These are phyloP conservation scores for Catenaria anguillulae DNA, from an alignment of 371 early-diverging fungal genomes.

Conservation along the genomic window DNA sequence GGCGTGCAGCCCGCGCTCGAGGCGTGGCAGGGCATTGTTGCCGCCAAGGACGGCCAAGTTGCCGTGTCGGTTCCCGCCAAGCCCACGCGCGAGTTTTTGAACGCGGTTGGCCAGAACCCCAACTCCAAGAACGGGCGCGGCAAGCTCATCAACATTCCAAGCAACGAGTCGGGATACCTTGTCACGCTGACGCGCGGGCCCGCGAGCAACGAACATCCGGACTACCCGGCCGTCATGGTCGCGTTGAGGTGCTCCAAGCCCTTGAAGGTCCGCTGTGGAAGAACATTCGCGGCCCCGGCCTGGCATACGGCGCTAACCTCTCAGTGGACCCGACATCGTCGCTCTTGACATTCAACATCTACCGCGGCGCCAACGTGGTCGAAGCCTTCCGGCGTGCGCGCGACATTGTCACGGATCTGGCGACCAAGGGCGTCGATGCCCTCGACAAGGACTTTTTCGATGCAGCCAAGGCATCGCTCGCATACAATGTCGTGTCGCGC, in stretches of 20 bases:
- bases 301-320: conserved; percentile 43
- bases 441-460: conserved; percentile 39
- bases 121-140: conserved; percentile 22
- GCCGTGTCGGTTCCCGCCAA: conserved; percentile 20
- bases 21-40: not conserved
- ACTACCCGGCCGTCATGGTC: conserved; percentile 18
- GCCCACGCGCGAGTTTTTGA: conserved; percentile 33
- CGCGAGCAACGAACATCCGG: not conserved
- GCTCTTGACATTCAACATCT: conserved; percentile 28
- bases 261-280: conserved; percentile 32
- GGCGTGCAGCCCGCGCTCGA: conserved; percentile 23
- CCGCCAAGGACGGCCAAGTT: conserved; percentile 8
- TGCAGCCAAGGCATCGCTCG: conserved; percentile 49
- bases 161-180: conserved; percentile 5
- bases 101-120: conserved; percentile 31
- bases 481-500: conserved; percentile 37
- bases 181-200: not conserved
- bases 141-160: not conserved
- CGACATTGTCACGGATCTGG: not conserved
- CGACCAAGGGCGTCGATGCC: conserved; percentile 13
- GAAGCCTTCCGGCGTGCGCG: conserved; percentile 43
- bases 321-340: conserved; percentile 30
- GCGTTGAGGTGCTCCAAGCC: not conserved
- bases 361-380: conserved; percentile 39
- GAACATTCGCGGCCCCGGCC: conserved; percentile 47